Conservation (phyloP, 1,284 basidiomycete genomes). For the Fomes fomentarius region DNA sequence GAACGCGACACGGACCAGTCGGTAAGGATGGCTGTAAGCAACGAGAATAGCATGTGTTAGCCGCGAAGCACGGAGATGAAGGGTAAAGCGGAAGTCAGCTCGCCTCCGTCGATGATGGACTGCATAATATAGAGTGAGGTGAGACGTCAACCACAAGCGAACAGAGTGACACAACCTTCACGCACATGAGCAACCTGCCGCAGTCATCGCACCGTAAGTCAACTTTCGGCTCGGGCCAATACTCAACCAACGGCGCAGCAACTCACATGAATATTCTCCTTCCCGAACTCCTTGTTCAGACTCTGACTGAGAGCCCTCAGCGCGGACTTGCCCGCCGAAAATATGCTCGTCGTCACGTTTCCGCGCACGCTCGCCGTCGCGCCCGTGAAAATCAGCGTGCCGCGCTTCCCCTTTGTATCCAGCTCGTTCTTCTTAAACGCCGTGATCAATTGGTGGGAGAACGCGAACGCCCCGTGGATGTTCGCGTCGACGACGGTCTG, state of each 20-base stretch:
- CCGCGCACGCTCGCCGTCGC: conserved; percentile 74
- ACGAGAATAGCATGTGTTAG: background rate
- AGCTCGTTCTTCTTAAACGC: conserved; percentile 65
- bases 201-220: too few relatives aligned
- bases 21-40: conserved; percentile 47
- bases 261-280: conserved; percentile 76
- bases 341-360: conserved; percentile 64
- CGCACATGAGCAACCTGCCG: conserved; percentile 68
- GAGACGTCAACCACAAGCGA: background rate
- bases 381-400: conserved; percentile 78
- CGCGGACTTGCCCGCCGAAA: conserved; percentile 72
- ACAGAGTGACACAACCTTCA: conserved; percentile 14
- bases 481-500: conserved; percentile 52
- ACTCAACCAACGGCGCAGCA: background rate
- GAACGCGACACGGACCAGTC: conserved; percentile 38
- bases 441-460: conserved; percentile 64
- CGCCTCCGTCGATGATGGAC: conserved; percentile 46
- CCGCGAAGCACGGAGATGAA: background rate
- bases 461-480: conserved; percentile 67
- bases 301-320: conserved; percentile 73
- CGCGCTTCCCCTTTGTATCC: conserved; percentile 50
- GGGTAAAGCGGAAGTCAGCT: background rate
- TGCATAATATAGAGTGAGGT: too few relatives aligned
- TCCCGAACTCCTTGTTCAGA: conserved; percentile 78
- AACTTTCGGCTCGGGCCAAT: background rate